These are phyloP conservation scores for Globisporangium apiculatum DNA, from an alignment of 352 stramenopile genomes.

Conservation along the genomic window DNA sequence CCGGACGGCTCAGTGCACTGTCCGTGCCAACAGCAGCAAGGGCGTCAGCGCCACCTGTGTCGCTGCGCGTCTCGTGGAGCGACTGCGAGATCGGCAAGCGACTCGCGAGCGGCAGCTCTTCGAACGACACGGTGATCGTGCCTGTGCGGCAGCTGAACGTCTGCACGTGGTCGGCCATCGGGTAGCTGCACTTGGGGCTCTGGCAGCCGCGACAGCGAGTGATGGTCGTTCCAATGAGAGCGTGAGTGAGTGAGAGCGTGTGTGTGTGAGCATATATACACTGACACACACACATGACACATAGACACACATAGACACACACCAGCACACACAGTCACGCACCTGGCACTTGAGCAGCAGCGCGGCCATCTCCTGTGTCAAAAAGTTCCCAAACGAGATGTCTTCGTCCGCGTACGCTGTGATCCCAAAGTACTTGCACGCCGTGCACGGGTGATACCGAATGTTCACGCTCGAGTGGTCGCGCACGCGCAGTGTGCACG, in stretches of 20 bases:
- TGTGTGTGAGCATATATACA: no score
- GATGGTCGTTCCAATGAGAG: no score
- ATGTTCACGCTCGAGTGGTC: slow-evolving; percentile 34
- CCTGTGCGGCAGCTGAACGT: slow-evolving; percentile 68
- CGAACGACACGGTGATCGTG: slow-evolving; percentile 76
- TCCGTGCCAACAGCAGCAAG: background rate
- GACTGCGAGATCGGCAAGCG: slow-evolving; percentile 30
- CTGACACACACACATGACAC: background rate
- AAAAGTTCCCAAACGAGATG: slow-evolving; percentile 76
- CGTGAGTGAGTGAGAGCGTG: no score
- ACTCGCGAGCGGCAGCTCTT: slow-evolving; percentile 65
- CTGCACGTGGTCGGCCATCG: slow-evolving; percentile 80
- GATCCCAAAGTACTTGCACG: slow-evolving; percentile 64
- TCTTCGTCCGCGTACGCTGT: slow-evolving; percentile 54
- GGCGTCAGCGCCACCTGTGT: slow-evolving; percentile 13
- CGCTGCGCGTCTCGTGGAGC: slow-evolving; percentile 28
- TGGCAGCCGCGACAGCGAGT: slow-evolving; percentile 10
- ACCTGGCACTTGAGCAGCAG: slow-evolving; percentile 76
- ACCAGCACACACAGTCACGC: slow-evolving; percentile 8
- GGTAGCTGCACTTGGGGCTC: slow-evolving; percentile 72
- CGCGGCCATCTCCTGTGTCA: slow-evolving; percentile 62
- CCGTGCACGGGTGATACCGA: slow-evolving; percentile 66
- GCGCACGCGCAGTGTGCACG: slow-evolving; percentile 56
- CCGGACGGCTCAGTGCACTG: slow-evolving; percentile 15
- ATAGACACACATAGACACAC: background rate